Evolutionary conservation across 306 rosid species (phyloP), one percentile per base, ranked within the genome.

Genomic region (Cucumis sativus): DNA sequence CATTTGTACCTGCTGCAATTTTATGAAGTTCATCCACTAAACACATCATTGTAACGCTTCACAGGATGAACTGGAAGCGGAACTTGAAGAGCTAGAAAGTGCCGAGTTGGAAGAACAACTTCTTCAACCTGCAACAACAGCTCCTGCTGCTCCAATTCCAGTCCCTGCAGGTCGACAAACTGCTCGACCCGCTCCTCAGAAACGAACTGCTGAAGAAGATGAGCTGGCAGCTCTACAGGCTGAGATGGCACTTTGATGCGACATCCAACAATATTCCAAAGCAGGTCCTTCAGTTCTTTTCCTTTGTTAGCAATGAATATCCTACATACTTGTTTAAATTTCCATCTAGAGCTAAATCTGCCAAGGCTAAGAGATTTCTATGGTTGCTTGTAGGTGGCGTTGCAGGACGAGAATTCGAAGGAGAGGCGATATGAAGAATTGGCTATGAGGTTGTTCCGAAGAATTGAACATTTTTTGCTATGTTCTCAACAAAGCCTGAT

Each of bases 81-180:
- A 95, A 79, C 98, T 95, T 51, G 99, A 95, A 84, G 99, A 95
- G 84, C 85, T 95, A 80, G 99, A 95, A 77, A 91, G 99, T 76
- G 97, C 97, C 30, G 99, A 95, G 84, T 85, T 89, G 93, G 98
- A 95, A 87, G 99, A 95, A 74, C 97, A 92, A 77, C 97, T 95
- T 80, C 98, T 95, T 81, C 97, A 95, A 82, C 98, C 99, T 10
- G 92, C 98, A 75, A 90, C 97, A 81, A 85, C 90, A 51, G 88
- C 93, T 76, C 97, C 97, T 80, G 97, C 92, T 23, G 96, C 98
- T 25, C 91, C 97, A 25, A 91, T 89, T 84, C 91, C 88, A 6
- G 92, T 83, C 78, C 97, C 97, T 78, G 90, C 88, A 5, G 93
- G 97, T 56, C 85, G 85, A 55, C 97, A 89, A 83, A 88, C 97